Base-by-base conservation (phyloP, 2,329 filamentous ascomycete genomes). In the Colletotrichum somersetense region DNA sequence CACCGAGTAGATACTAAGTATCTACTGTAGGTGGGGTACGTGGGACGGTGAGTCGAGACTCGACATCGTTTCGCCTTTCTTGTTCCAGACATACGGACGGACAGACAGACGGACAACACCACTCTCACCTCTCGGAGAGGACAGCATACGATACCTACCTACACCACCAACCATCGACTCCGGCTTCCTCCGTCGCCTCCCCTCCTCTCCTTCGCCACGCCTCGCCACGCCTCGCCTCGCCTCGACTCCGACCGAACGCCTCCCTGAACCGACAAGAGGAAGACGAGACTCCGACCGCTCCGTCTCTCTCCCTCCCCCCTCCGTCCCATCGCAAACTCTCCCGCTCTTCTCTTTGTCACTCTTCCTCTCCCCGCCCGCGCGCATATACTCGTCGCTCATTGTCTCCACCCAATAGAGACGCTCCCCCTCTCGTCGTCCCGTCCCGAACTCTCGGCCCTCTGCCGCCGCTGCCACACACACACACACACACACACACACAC, bases 11-110 rank as follows among this genome's bases (percentile, higher is more conserved):
- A n/a, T n/a, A n/a, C n/a, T n/a, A n/a, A n/a, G n/a, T n/a, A n/a
- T n/a, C n/a, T n/a, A n/a, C n/a, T n/a, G n/a, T n/a, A n/a, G 66
- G 69, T 64, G 66, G 69, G 57, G 67, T 40, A 65, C 26, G 38
- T 23, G 44, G 30, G 35, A 62, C 59, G 59, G n/a, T 16, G 33
- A 52, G 46, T 52, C 44, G 59, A 66, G 66, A 55, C 70, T 70
- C 59, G 48, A 48, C 42, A 53, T 50, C 66, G 70, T 65, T 65
- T 65, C 61, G 69, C 35, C 55, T 61, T 57, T 64, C 64, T 44
- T 30, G 50, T 26, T 23, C 59, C 64, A 58, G 40, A 46, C 44
- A 46, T 2, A 44, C 42, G 20, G 42, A 44, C 42, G 7, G 16
- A 18, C 38, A 42, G 42, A 42, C 4, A 16, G 40, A 44, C 6